phyloP scores from a whole-genome alignment of 2,329 filamentous ascomycete species.

The Daldinia sp. region DNA sequence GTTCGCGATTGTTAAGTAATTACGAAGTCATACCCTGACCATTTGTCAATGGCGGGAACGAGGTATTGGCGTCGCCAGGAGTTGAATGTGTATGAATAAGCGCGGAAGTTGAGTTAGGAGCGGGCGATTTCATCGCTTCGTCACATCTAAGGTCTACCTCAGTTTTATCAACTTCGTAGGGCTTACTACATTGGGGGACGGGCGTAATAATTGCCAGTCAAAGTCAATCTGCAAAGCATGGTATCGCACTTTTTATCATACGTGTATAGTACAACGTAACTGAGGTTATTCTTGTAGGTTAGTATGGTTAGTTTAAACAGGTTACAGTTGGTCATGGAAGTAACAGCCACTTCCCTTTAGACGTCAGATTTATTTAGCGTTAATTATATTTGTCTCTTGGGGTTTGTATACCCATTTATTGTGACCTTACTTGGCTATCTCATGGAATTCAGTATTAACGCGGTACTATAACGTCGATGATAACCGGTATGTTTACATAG shows the following conservation, averaged over 20 bases:
- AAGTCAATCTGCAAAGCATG: constrained; percentile 9
- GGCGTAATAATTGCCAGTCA: constrained; percentile 10
- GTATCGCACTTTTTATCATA: constrained; percentile 14
- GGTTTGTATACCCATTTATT: not conserved
- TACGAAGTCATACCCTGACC: constrained; percentile 1
- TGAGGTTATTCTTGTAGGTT: not conserved
- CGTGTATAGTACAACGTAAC: constrained; percentile 16
- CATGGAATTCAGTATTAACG: too few species aligned
- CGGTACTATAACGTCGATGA: too few species aligned
- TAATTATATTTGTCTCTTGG: not conserved
- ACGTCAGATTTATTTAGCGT: not conserved
- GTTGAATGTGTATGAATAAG: constrained; percentile 22
- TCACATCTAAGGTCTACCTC: not conserved
- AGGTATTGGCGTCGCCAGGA: not conserved
- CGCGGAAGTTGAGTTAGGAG: constrained; percentile 4
- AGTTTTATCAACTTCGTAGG: not conserved
- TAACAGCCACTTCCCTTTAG: not conserved
- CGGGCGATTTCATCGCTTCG: not conserved
- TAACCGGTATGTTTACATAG: too few species aligned
- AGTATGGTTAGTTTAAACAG: not conserved
- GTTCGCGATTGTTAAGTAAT: constrained; percentile 7
- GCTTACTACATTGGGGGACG: not conserved
- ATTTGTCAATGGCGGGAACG: not conserved
- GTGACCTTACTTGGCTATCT: too few species aligned
- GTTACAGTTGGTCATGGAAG: not conserved